Base-by-base conservation (phyloP, 805 yeast genomes). In the Blastobotrys muscicola region DNA sequence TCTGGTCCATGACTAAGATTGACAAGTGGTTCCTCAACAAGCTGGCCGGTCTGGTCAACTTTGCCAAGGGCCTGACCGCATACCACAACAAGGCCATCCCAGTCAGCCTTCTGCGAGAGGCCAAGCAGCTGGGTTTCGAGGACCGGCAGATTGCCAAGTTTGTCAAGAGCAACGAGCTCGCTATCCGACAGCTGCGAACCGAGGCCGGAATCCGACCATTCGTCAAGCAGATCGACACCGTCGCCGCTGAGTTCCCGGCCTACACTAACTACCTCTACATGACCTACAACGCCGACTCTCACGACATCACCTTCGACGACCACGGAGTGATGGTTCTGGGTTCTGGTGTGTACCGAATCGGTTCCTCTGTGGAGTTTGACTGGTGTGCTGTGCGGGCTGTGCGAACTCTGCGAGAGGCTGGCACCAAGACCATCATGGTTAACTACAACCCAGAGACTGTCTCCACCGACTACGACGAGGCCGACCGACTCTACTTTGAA, bases 331-430 rank as follows among this genome's bases (percentile, higher is more conserved):
- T 90, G 84, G 98, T 90, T 36, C 72, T 90, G 47, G 97, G 97
- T 53, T 87, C 97, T 3, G 98, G 98, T 75, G 98, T 92, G 37
- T 90, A 90, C 75, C 80, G 98, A 71, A 90, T 90, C 62, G 98
- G 98, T 57, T 92, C 97, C 4, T 90, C 97, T 29, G 98, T 90
- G 49, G 98, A 90, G 68, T 90, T 90, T 62, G 98, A 90, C 70
- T 90, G 97, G 97, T 90, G 98, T 78, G 97, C 97, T 38, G 98
- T 90, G 46, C 78, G 95, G 52, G 92, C 97, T 38, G 92, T 87
- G 51, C 80, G 97, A 69, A 86, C 97, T 34, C 73, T 90, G 61
- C 79, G 98, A 58, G 82, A 82, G 54, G 76, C 78, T 62, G 86
- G 89, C 46, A 71, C 75, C 60, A 90, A 87, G 72, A 90, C 97